A percentile compares a stretch with the other conserved stretches of the same genome.
Evolutionary conservation across 441 rosid species (phyloP).

Genomic region (Erodium trifolium): DNA sequence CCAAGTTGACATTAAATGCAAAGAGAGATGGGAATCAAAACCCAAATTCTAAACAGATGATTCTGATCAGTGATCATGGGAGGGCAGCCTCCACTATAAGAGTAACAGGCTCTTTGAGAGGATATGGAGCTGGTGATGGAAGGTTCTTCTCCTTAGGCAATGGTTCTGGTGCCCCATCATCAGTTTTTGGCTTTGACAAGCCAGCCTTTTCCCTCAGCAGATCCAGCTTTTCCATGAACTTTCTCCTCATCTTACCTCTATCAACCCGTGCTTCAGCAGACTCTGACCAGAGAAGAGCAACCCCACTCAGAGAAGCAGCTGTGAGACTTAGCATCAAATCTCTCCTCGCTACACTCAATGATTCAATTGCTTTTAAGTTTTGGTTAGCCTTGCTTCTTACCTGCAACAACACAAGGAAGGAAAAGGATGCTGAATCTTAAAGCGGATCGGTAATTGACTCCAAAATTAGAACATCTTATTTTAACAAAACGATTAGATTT

Average conservation of each 20-base stretch:
- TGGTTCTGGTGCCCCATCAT: conserved; percentile 9
- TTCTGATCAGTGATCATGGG: conserved; percentile 2
- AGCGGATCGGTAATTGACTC: too few species aligned
- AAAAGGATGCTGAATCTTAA: not conserved
- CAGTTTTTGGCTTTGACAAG: conserved; percentile 25
- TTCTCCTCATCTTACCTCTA: conserved; percentile 32
- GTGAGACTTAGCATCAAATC: conserved; percentile 29
- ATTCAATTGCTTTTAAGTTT: conserved; percentile 18
- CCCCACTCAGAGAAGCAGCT: conserved; percentile 28
- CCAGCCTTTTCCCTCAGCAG: conserved; percentile 31
- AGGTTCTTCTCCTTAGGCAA: conserved; percentile 5
- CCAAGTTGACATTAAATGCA: too few species aligned
- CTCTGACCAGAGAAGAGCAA: conserved; percentile 24
- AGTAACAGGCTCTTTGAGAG: conserved; percentile 17
- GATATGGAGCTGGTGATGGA: not conserved
- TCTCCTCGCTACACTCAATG: conserved; percentile 28
- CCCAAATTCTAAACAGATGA: too few species aligned
- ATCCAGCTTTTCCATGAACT: conserved; percentile 37
- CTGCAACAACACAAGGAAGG: conserved; percentile 16
- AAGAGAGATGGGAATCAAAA: too few species aligned
- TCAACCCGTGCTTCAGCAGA: conserved; percentile 44
- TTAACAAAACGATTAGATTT: not conserved
- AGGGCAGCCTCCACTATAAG: conserved; percentile 25
- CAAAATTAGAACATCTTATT: not conserved
- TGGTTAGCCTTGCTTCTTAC: conserved; percentile 25